A percentile compares a stretch with the other conserved stretches of the same genome.
These are phyloP conservation scores for Maudiozyma humilis DNA, from an alignment of 1,139 yeast genomes.

Conservation along the genomic window DNA sequence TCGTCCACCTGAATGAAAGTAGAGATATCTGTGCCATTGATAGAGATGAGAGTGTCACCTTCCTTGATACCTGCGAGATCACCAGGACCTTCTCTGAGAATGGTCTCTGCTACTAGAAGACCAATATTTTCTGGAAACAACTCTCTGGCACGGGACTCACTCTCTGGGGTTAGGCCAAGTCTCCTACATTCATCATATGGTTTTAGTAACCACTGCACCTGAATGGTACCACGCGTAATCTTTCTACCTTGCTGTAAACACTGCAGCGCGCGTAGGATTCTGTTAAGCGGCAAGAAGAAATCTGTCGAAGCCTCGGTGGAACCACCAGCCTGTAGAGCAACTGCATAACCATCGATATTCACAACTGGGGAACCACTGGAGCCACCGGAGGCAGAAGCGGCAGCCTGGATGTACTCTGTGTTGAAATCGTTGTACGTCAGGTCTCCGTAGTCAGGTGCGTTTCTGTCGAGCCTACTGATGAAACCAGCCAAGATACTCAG, in stretches of 20 bases:
- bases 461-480: constrained; percentile 82
- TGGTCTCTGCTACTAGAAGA: constrained; percentile 72
- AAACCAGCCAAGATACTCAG: constrained; percentile 82
- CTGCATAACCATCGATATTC: constrained; percentile 73
- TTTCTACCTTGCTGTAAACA: constrained; percentile 55
- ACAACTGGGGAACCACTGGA: constrained; percentile 95
- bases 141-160: constrained; percentile 62
- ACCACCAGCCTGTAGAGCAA: constrained; percentile 93
- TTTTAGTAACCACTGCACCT: constrained; percentile 78
- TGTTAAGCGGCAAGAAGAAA: constrained; percentile 76
- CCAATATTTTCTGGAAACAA: constrained; percentile 73
- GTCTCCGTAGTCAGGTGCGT: constrained; percentile 90
- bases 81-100: constrained; percentile 84
- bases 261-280: constrained; percentile 72
- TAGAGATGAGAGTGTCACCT: constrained; percentile 76
- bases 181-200: constrained; percentile 90
- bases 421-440: constrained; percentile 90
- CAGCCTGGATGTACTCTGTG: constrained; percentile 93
- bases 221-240: constrained; percentile 78
- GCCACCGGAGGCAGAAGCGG: constrained; percentile 93
- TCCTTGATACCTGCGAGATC: constrained; percentile 56
- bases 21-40: constrained; percentile 57
- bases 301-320: constrained; percentile 87
- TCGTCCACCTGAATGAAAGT: constrained; percentile 79
- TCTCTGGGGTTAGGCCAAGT: constrained; percentile 69